Evolutionary conservation across 331 rosid genomes (phyloP).

Genomic region (Malus hybrid): DNA sequence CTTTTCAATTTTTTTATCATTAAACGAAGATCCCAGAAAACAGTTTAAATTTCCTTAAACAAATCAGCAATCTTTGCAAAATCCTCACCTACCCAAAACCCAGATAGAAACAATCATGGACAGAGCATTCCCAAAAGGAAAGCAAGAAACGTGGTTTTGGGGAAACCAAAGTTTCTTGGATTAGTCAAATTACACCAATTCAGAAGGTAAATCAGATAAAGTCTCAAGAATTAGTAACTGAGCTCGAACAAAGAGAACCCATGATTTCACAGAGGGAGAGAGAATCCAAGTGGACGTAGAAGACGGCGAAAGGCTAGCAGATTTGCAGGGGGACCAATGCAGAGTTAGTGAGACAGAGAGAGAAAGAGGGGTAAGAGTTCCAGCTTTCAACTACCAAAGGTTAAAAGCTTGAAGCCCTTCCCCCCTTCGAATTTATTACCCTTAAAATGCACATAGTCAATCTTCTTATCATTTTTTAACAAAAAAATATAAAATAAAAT

Average conservation of each 20-base stretch:
- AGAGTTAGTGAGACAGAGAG: constrained; percentile 3
- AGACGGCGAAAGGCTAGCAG: constrained; percentile 47
- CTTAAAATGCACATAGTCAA: constrained; percentile 13
- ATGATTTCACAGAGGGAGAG: constrained; percentile 10
- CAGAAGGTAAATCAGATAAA: constrained; percentile 29
- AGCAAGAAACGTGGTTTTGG: constrained; percentile 20
- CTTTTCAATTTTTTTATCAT: constrained; percentile 24
- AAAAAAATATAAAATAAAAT: too few species aligned
- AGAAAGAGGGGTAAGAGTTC: background rate
- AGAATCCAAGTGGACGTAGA: constrained; percentile 38
- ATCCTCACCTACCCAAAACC: constrained; percentile 4
- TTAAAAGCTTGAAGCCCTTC: too few species aligned
- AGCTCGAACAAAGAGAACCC: constrained; percentile 33
- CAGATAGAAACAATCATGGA: constrained; percentile 2
- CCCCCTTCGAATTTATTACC: too few species aligned
- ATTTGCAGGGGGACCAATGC: constrained; percentile 29
- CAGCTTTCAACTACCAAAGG: background rate
- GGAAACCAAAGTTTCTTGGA: constrained; percentile 34
- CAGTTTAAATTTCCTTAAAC: constrained; percentile 8
- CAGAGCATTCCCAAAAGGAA: constrained; percentile 1
- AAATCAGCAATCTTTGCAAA: constrained; percentile 22
- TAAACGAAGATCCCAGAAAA: constrained; percentile 17
- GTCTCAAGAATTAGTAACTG: constrained; percentile 11
- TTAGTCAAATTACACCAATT: constrained; percentile 25
- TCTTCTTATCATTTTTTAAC: background rate